phyloP scores from a whole-genome alignment of 345 rosid species.

The Populus simonii region DNA sequence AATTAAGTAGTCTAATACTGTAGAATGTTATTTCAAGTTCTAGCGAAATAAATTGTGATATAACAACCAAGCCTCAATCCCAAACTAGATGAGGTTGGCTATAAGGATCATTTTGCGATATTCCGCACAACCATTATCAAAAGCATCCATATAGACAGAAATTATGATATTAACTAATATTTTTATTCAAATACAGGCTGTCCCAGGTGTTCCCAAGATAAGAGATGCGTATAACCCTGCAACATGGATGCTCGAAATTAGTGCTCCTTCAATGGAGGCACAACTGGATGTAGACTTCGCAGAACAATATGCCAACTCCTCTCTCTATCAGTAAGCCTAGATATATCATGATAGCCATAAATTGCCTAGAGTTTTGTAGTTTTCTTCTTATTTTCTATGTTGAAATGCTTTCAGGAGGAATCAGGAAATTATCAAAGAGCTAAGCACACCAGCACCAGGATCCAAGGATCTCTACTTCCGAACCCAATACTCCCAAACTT shows the following conservation, averaged over 20 bases:
- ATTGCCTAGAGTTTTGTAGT: not conserved
- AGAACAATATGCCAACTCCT: constrained; percentile 55
- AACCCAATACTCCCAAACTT: constrained; percentile 21
- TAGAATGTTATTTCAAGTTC: too few relatives aligned
- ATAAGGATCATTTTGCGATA: not conserved
- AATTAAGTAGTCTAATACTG: not conserved
- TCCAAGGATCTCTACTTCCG: constrained; percentile 28
- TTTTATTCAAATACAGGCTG: constrained; percentile 38
- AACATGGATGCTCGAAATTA: constrained; percentile 93
- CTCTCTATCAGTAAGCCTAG: constrained; percentile 58
- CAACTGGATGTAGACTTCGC: constrained; percentile 70
- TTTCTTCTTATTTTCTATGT: not conserved
- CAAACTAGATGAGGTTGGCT: too few relatives aligned
- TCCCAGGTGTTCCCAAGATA: constrained; percentile 70
- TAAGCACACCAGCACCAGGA: constrained; percentile 22
- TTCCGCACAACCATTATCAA: too few relatives aligned
- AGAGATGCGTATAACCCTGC: constrained; percentile 80
- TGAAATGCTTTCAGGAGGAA: constrained; percentile 20
- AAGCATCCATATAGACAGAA: too few relatives aligned
- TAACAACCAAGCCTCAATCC: too few relatives aligned
- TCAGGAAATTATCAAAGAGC: constrained; percentile 27
- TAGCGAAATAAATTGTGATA: too few relatives aligned
- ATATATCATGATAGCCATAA: not conserved
- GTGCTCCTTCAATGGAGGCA: constrained; percentile 56
- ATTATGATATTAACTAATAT: not conserved